These are phyloP conservation scores for Oxytropis ochrocephala DNA, from an alignment of 306 rosid genomes.

Conservation along the genomic window DNA sequence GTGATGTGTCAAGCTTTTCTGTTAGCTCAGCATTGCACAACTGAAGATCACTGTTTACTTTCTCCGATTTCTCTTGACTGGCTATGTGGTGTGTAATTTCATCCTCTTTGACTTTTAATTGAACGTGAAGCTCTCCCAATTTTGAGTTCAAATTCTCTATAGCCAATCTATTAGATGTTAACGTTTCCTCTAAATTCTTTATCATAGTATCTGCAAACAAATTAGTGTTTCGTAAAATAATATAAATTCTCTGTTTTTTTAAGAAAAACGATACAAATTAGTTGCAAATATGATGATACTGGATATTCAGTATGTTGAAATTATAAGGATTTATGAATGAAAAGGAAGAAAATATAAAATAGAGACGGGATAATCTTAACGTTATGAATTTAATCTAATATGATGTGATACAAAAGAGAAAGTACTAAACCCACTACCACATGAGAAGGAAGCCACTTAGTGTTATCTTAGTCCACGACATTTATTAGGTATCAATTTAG, in stretches of 20 bases:
- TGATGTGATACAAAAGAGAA: not conserved
- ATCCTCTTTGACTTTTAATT: slow-evolving; percentile 56
- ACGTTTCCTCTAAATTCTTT: slow-evolving; percentile 54
- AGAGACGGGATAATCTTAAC: not conserved
- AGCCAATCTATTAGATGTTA: slow-evolving; percentile 44
- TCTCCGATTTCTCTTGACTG: slow-evolving; percentile 42
- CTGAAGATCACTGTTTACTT: slow-evolving; percentile 54
- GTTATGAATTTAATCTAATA: not conserved
- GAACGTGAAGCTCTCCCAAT: slow-evolving; percentile 50
- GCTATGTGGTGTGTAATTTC: slow-evolving; percentile 41
- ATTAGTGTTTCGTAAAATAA: slow-evolving; percentile 10
- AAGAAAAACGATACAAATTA: slow-evolving; percentile 5
- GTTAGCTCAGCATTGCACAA: slow-evolving; percentile 42
- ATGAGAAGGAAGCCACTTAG: not conserved
- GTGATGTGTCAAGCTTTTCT: slow-evolving; percentile 45
- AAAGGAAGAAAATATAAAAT: not conserved
- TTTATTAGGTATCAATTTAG: slow-evolving; percentile 3
- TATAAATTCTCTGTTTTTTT: not conserved
- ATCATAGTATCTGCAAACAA: slow-evolving; percentile 57
- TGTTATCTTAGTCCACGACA: not conserved
- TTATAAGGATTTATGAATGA: not conserved
- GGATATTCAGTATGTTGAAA: slow-evolving; percentile 4
- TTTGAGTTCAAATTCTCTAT: slow-evolving; percentile 57
- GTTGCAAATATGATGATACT: not conserved
- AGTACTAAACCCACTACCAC: not conserved